Percentiles rank a stretch among this genome's conserved stretches.
These are phyloP conservation scores for Eucalyptus coolabah DNA, from an alignment of 345 rosid genomes.

Conservation along the genomic window DNA sequence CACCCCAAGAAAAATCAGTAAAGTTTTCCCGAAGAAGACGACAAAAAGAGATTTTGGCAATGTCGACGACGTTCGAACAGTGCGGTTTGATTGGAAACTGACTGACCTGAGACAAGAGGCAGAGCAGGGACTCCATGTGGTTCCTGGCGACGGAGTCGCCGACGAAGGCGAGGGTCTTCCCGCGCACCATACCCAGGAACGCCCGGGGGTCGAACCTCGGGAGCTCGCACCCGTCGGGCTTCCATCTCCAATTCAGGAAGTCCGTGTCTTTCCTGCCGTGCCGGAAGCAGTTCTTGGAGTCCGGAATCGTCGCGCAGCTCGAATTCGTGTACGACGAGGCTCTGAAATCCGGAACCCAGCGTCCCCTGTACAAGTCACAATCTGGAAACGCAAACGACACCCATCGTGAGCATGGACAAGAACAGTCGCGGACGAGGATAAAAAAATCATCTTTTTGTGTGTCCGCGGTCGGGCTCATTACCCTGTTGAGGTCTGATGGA, in stretches of 20 bases:
- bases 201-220: constrained; percentile 44
- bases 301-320: constrained; percentile 62
- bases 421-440: not conserved
- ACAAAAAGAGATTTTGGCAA: not conserved
- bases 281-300: constrained; percentile 57
- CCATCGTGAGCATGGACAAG: not conserved
- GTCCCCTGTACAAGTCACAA: constrained; percentile 59
- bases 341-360: constrained; percentile 48
- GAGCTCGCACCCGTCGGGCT: constrained; percentile 60
- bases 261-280: constrained; percentile 56
- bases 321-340: constrained; percentile 44
- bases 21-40: not conserved
- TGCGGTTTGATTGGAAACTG: not conserved
- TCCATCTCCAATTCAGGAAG: constrained; percentile 91
- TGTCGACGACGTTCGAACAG: not conserved
- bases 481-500: constrained; percentile 4
- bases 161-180: constrained; percentile 62
- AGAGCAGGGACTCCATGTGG: constrained; percentile 81
- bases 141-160: constrained; percentile 93
- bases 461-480: not conserved
- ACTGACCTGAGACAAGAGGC: constrained; percentile 64
- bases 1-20: not conserved
- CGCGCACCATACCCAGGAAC: constrained; percentile 43
- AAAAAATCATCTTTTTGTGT: not conserved
- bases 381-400: not conserved